Evolutionary conservation across 1,139 yeast genomes (phyloP).

Genomic region (Hemisphaericaspora lyxosophila): DNA sequence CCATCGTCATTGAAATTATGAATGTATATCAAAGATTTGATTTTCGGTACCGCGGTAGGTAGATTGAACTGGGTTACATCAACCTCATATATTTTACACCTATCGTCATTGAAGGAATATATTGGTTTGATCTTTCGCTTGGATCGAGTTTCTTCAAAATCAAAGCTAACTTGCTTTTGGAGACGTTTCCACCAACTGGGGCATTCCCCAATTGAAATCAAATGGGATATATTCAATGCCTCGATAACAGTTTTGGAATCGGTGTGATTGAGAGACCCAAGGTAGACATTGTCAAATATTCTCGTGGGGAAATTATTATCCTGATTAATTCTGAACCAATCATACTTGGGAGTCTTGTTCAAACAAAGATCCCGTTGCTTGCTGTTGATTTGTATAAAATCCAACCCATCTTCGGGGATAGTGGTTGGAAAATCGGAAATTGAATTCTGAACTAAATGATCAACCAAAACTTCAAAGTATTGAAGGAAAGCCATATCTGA

Average conservation of each 20-base stretch:
- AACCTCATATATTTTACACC: conserved; percentile 30
- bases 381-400: conserved; percentile 8
- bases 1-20: conserved; percentile 44
- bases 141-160: conserved; percentile 17
- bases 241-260: conserved; percentile 31
- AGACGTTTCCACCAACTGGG: conserved; percentile 35
- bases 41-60: conserved; percentile 18
- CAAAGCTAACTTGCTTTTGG: conserved; percentile 17
- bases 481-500: conserved; percentile 33
- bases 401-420: conserved; percentile 8
- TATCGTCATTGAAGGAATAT: conserved; percentile 25
- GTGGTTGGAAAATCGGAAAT: conserved; percentile 11
- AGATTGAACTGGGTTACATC: conserved; percentile 13
- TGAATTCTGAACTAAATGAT: conserved; percentile 11
- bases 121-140: conserved; percentile 21
- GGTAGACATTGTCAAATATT: conserved; percentile 28
- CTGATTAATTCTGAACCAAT: conserved; percentile 34
- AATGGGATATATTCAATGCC: conserved; percentile 22
- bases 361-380: conserved; percentile 8
- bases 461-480: conserved; percentile 32
- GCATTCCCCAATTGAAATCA: conserved; percentile 40
- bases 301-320: conserved; percentile 43
- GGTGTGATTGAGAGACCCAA: conserved; percentile 41
- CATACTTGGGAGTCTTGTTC: conserved; percentile 15
- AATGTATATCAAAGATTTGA: conserved; percentile 31